phyloP scores from a whole-genome alignment of 441 rosid genomes.

The Corymbia calophylla region DNA sequence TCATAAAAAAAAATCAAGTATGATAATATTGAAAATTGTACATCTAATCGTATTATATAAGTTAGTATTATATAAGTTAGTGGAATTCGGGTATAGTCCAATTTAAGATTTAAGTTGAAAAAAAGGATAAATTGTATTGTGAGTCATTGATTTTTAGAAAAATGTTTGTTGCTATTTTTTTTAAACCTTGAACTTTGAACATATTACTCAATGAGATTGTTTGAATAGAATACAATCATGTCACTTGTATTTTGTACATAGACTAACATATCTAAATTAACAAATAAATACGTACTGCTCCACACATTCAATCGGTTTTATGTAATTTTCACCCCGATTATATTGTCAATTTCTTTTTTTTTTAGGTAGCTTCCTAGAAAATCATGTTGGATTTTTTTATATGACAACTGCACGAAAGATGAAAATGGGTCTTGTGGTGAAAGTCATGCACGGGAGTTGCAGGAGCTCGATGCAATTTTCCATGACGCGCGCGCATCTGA shows the following conservation, averaged over 20 bases:
- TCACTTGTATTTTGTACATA: background rate
- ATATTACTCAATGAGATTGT: background rate
- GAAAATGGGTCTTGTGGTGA: background rate
- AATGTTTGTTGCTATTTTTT: background rate
- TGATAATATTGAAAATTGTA: background rate
- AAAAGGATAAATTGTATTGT: fast-evolving
- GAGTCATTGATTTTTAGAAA: background rate
- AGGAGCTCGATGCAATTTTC: background rate
- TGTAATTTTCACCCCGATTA: background rate
- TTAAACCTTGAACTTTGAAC: background rate
- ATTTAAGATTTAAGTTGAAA: background rate
- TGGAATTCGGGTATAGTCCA: background rate
- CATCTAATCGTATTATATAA: background rate
- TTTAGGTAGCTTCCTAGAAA: background rate
- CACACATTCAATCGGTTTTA: background rate
- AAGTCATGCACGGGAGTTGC: fast-evolving
- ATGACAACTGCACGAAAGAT: background rate
- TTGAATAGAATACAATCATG: too few relatives aligned
- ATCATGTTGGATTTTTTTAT: background rate
- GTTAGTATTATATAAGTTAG: background rate
- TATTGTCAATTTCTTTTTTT: background rate
- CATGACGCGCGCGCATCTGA: background rate
- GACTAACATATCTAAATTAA: too few relatives aligned
- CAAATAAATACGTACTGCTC: too few relatives aligned
- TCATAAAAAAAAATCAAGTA: background rate